Conservation (phyloP, 371 early-diverging fungal species). For the Haplosporangium sp. region DNA sequence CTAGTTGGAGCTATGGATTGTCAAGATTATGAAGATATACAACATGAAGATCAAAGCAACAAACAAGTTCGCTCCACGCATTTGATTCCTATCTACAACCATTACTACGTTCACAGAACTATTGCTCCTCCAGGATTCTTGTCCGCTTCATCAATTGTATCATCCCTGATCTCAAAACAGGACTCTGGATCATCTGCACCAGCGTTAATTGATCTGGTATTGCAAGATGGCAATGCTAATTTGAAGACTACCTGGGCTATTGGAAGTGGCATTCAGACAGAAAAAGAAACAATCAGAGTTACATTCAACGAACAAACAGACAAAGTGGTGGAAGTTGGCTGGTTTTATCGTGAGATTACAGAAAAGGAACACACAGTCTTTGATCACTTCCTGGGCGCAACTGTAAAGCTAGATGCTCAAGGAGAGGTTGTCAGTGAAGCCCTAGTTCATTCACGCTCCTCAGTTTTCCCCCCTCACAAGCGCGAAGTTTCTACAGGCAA, state of each 20-base stretch:
- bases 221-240: conserved; percentile 16
- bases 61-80: conserved; percentile 15
- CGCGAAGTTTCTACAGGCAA: conserved; percentile 27
- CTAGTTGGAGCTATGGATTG: conserved; percentile 42
- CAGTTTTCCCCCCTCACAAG: conserved; percentile 53
- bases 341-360: conserved; percentile 50
- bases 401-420: conserved; percentile 30
- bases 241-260: conserved; percentile 47
- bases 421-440: conserved; percentile 46
- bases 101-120: conserved; percentile 39
- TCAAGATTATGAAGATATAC: conserved; percentile 11
- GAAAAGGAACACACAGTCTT: conserved; percentile 28
- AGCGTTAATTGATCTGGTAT: conserved; percentile 44
- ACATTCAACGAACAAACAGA: conserved; percentile 35
- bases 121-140: conserved; percentile 28
- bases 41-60: conserved; percentile 3
- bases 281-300: conserved; percentile 14
- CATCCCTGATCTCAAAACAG: conserved; percentile 28
- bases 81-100: conserved; percentile 25
- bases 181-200: conserved; percentile 38
- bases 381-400: conserved; percentile 49
- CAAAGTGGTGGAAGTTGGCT: conserved; percentile 41
- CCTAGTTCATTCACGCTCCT: conserved; percentile 35
- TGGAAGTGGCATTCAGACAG: conserved; percentile 2
- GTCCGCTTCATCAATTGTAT: conserved; percentile 19